Conservation (phyloP, 192 early-diverging fungal species). For the Rhizophagus sp. region DNA sequence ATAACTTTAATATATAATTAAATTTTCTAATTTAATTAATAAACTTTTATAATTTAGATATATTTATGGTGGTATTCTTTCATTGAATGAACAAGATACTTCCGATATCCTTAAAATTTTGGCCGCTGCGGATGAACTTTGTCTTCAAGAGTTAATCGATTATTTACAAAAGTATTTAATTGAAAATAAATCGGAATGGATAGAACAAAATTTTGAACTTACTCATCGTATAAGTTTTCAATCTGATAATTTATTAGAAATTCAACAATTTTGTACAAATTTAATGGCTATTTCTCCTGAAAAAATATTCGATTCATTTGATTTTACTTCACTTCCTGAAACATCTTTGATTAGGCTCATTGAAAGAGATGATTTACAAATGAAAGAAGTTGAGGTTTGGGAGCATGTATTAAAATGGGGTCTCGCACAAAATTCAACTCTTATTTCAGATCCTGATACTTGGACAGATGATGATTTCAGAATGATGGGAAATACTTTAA, state of each 20-base stretch:
- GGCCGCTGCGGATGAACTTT: background rate
- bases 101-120: background rate
- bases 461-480: background rate
- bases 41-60: background rate
- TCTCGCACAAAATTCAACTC: background rate
- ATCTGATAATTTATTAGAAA: background rate
- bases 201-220: background rate
- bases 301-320: background rate
- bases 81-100: background rate
- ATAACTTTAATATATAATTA: no score
- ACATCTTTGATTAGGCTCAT: background rate
- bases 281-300: background rate
- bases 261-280: background rate
- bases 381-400: conserved; percentile 9
- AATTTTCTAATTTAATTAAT: no score
- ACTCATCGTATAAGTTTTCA: background rate
- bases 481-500: background rate
- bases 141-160: background rate
- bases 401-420: background rate
- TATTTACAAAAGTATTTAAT: background rate
- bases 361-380: background rate
- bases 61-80: background rate
- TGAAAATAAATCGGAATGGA: background rate
- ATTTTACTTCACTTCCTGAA: background rate
- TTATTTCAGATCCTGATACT: background rate